A percentile compares a stretch with the other conserved stretches of the same genome.
Conservation (phyloP, 345 rosid species). For the Gossypium ekmanianum region DNA sequence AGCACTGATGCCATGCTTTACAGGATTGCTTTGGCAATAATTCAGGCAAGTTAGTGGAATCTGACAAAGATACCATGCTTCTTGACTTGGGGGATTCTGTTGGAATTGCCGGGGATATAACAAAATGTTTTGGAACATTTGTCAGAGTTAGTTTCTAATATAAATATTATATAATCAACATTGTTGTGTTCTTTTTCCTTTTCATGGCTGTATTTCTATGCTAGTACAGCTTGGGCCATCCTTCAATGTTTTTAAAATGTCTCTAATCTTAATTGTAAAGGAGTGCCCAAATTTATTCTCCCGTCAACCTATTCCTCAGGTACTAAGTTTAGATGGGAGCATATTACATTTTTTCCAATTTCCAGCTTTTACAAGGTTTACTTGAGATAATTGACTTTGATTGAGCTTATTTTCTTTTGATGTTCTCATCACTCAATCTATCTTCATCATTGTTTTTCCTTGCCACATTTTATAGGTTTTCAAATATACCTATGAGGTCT, state of each 20-base stretch:
- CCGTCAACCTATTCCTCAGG: not conserved
- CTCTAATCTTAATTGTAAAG: not conserved
- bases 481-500: not conserved
- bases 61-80: not conserved
- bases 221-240: not conserved
- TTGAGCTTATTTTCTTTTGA: not conserved
- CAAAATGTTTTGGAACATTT: not conserved
- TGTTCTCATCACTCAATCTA: not conserved
- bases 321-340: not conserved
- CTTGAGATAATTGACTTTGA: not conserved
- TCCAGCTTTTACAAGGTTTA: not conserved
- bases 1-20: conserved; percentile 97
- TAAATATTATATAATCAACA: not conserved
- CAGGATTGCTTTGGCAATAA: conserved; percentile 87
- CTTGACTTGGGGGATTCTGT: not conserved
- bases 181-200: not conserved
- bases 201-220: not conserved
- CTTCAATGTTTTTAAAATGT: not conserved
- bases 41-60: conserved; percentile 61
- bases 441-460: conserved; percentile 4
- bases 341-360: not conserved
- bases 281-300: not conserved
- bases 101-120: not conserved
- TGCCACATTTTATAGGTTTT: not conserved
- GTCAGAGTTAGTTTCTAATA: not conserved